These are phyloP conservation scores for Platanthera zijinensis DNA, from an alignment of 106 monocot genomes.

Conservation along the genomic window DNA sequence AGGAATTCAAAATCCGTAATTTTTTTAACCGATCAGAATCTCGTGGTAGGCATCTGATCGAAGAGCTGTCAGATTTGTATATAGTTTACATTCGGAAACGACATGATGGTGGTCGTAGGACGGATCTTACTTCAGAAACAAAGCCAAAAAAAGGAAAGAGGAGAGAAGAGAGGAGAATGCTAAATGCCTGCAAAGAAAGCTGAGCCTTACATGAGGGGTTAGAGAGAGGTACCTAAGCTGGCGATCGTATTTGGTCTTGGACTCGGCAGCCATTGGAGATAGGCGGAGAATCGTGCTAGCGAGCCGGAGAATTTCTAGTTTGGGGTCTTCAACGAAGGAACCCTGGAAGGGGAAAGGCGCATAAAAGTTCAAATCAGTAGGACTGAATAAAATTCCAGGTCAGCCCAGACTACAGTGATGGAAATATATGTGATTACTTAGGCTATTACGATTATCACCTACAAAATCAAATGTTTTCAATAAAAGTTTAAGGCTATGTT, in stretches of 20 bases:
- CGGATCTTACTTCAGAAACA: background rate
- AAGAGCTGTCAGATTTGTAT: background rate
- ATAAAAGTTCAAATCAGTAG: background rate
- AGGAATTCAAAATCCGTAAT: background rate
- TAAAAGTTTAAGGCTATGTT: too few species aligned
- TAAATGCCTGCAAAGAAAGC: background rate
- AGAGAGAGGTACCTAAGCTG: conserved; percentile 45
- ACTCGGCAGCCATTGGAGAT: conserved; percentile 25
- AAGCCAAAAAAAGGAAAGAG: background rate
- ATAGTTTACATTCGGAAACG: too few species aligned
- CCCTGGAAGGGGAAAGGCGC: background rate
- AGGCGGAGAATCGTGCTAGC: background rate
- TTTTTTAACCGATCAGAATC: background rate
- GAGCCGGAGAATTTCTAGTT: background rate
- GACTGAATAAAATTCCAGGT: too few species aligned
- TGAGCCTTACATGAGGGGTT: background rate
- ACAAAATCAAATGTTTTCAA: too few species aligned
- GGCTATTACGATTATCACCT: too few species aligned
- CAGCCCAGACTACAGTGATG: too few species aligned
- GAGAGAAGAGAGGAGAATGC: background rate
- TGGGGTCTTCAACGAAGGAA: background rate
- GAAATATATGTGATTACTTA: too few species aligned
- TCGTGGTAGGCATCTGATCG: background rate
- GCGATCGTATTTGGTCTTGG: conserved; percentile 72
- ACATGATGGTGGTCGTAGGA: background rate